Base-by-base conservation (phyloP, 345 rosid genomes). In the Cardamine chenopodiifolia region DNA sequence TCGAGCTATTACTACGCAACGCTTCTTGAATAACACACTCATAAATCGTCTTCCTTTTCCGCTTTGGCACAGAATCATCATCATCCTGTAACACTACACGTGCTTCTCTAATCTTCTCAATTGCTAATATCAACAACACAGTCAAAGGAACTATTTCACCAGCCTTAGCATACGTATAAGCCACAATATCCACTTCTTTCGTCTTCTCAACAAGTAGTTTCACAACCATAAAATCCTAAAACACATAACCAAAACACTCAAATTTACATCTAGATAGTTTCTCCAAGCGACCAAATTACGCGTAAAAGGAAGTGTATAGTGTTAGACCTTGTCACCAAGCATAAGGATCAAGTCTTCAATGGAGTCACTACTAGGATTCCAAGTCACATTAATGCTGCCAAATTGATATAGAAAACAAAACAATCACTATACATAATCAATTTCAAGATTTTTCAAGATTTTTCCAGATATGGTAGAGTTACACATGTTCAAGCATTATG, bases 21-120 rank as follows among this genome's bases (percentile, higher is more conserved):
- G 92, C 91, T 79, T 88, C 90, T 49, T 72, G 71, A 44, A 92
- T 80, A 20, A 87, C 85, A 75, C 84, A 59, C 66, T 88, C 90
- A 56, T 83, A 90, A n/a, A 92, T 69, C 23, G 91, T 88, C 19
- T 64, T 77, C 70, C 58, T 76, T 71, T 88, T 84, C 61, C 78
- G 77, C 66, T 85, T 87, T 55, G 71, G 39, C 32, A 73, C 83
- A 18, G 75, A 62, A 58, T 75, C 13, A 57, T 57, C 85, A 13
- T 76, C 77, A 52, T 81, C 85, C 29, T 62, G 84, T 66, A 78
- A 10, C 40, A 65, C 80, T 19, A 86, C 52, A 55, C 62, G 50
- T 28, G 82, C 80, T n/a, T 78, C 79, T 62, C 80, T 87, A 13
- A 90, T 79, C 61, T 71, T 87, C 32, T 82, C 85, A 13, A 83